Evolutionary conservation across 2,329 filamentous ascomycete genomes (phyloP), one percentile per base, ranked within the genome.

Genomic region (Aspergillaceae sp.): DNA sequence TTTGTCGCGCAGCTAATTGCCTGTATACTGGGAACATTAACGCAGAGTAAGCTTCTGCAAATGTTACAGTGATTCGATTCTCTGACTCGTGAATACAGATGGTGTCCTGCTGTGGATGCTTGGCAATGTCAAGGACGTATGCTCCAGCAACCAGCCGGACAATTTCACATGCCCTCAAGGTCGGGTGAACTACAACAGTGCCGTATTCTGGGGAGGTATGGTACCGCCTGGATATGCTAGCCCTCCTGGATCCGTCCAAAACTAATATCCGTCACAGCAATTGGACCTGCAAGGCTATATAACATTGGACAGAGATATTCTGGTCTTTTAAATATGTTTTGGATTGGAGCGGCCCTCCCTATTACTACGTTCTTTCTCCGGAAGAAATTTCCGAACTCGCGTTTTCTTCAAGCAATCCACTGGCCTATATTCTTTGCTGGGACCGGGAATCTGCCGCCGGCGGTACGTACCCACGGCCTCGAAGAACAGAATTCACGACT

Each of bases 301-400:
- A 68, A 64, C 8, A 59, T 64, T 29, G 72, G 71, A 7, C 61
- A 63, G 46, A 71, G 74, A 35, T 75, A 75, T 54, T 67, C 64
- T 3, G 57, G 63, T 1, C 59, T 75, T 9, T 55, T 74, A 8
- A 69, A 74, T 48, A 71, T 75, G 52, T 75, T 75, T 60, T 74
- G 70, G 67, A 69, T 75, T 19, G 74, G 67, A 29, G 61, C 64
- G 29, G 54, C 71, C 7, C 53, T 71, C 9, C 71, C 72, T 1
- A 58, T 72, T 0, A 53, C 73, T 26, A 73, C 70, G 41, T 85
- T 65, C 51, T 49, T 66, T 19, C 65, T 82, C 34, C 78, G 79
- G 4, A 75, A 79, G 42, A 70, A 71, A 44, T 84, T 73, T 57
- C 80, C 81, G 10, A 75, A 73, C 56, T 78, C 74, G 2, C 46